These are phyloP conservation scores for Rhizoctonia solani DNA, from an alignment of 1,284 basidiomycete genomes.

Conservation along the genomic window DNA sequence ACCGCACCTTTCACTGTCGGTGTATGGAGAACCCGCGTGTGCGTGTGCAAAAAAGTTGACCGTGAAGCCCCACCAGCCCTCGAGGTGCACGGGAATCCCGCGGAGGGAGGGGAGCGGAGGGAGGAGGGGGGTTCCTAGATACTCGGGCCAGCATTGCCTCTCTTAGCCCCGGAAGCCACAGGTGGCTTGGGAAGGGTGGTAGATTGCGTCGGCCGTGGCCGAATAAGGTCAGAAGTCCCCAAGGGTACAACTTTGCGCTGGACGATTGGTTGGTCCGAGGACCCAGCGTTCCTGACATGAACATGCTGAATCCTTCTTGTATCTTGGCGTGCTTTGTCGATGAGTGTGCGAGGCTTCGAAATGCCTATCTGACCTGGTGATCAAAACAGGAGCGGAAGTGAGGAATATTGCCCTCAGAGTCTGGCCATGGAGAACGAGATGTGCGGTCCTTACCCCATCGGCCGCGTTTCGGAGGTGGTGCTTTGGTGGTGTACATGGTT, in stretches of 20 bases:
- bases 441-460: conserved; percentile 31
- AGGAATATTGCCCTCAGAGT: background rate
- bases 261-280: conserved; percentile 21
- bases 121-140: background rate
- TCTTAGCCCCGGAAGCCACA: conserved; percentile 1
- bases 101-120: background rate
- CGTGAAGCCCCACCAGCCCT: no score
- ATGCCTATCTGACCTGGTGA: conserved; percentile 11
- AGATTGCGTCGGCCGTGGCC: conserved; percentile 6
- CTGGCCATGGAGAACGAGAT: no score
- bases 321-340: conserved; percentile 73
- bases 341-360: conserved; percentile 60
- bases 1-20: conserved; percentile 24
- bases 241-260: conserved; percentile 21
- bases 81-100: background rate
- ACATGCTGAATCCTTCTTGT: conserved; percentile 69
- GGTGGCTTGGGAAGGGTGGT: background rate
- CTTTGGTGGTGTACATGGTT: conserved; percentile 37
- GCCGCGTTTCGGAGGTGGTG: conserved; percentile 36
- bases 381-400: background rate
- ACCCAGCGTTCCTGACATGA: conserved; percentile 48
- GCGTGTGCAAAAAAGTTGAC: no score
- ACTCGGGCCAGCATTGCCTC: background rate
- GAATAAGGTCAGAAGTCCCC: conserved; percentile 14
- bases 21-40: conserved; percentile 11